A percentile compares a stretch with the other conserved stretches of the same genome.
These are phyloP conservation scores for Lactarius sp. DNA, from an alignment of 768 basidiomycete species.

Conservation along the genomic window DNA sequence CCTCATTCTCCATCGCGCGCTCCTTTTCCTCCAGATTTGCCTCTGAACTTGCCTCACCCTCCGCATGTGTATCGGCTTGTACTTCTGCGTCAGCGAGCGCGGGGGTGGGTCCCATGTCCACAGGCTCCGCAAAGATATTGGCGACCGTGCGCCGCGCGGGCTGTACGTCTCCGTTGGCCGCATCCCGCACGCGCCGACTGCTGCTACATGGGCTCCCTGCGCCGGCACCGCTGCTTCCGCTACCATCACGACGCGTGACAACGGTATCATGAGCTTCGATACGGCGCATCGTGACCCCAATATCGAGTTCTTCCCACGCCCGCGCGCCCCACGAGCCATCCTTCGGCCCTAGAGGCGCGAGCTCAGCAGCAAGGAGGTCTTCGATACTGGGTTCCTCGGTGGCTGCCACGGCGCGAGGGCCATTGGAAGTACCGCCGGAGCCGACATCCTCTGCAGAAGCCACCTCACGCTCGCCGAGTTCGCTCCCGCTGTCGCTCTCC, in stretches of 20 bases:
- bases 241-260: conserved; percentile 17
- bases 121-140: conserved; percentile 30
- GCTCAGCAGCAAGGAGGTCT: conserved; percentile 29
- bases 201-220: conserved; percentile 5
- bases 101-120: neutral
- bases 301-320: no score
- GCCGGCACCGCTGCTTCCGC: conserved; percentile 20
- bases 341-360: neutral
- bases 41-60: neutral
- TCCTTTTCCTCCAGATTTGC: conserved; percentile 18
- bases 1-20: conserved; percentile 27
- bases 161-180: neutral
- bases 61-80: neutral
- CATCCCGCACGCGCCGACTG: conserved; percentile 20
- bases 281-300: conserved; percentile 35
- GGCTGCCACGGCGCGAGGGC: no score
- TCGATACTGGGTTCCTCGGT: conserved; percentile 33
- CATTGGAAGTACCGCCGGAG: conserved; percentile 15
- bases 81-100: neutral
- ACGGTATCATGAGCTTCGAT: conserved; percentile 24
- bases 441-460: neutral
- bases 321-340: conserved; percentile 33
- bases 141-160: conserved; percentile 29
- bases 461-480: no score
- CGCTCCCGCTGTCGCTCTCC: no score